Base-by-base conservation (phyloP, 73 alveolate genomes). In the Uronychia binucleata region DNA sequence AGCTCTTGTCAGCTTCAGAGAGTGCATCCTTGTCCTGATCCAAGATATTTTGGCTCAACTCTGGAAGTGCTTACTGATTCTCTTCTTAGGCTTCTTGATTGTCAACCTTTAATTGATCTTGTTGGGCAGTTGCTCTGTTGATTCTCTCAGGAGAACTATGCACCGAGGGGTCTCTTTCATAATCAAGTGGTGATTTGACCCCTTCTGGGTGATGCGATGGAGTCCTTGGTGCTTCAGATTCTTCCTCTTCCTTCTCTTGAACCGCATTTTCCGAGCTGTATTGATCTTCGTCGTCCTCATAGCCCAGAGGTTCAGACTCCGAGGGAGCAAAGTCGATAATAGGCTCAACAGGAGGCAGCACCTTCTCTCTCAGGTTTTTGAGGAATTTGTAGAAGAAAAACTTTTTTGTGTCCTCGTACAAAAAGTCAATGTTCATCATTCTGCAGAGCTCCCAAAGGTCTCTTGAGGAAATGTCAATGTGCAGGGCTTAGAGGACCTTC, bases 151-250 rank as follows among this genome's bases (percentile, higher is more conserved):
- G 35, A 29, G 80, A 85, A 34, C 67, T 85, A 5, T 74, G 59
- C n/a, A 77, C 75, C n/a, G 33, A 28, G 1, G 91, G 85, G 46
- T 85, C 91, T 28, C 35, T n/a, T 25, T 85, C 74, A n/a, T 28
- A 28, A 77, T 85, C 86, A 1, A 77, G 34, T 19, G 67, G 67
- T 11, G 5, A 11, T 46, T 46, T 46, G 19, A 46, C 67, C 19
- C 67, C 67, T 46, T 46, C 67, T 46, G 67, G 67, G 19, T 46
- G 67, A 11, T 46, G 67, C 5, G 67, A 46, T 11, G 67, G 67
- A 19, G 67, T 46, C 19, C 19, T 46, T 46, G 67, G 67, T 46
- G 67, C 19, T 11, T 46, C 67, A 46, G 5, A 5, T 46, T 46
- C 67, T 46, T 46, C 67, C 19, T 46, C 67, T 46, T 46, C 67